Conservation (phyloP, 129 eudicot genomes). For the Ambrosia trifida region DNA sequence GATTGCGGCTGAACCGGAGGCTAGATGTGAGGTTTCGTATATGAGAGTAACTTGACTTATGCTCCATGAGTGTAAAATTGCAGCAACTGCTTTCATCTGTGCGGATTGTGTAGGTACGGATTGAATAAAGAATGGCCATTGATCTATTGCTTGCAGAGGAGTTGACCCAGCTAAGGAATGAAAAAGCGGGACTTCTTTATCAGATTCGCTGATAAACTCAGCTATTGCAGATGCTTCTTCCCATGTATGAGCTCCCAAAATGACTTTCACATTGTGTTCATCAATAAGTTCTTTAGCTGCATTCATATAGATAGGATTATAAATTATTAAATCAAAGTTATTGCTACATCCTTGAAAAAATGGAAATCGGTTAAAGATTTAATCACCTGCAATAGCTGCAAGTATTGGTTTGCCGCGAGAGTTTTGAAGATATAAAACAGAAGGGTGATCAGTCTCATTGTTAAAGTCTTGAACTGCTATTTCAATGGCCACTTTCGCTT, state of each 20-base stretch:
- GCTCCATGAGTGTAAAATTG: slow-evolving; percentile 39
- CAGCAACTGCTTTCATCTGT: slow-evolving; percentile 54
- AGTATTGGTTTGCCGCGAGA: slow-evolving; percentile 34
- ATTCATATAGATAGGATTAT: no score
- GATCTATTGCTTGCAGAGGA: slow-evolving; percentile 31
- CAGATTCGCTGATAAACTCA: slow-evolving; percentile 29
- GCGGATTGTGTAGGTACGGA: slow-evolving; percentile 27
- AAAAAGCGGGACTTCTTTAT: slow-evolving; percentile 30
- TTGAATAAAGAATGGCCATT: slow-evolving; percentile 41
- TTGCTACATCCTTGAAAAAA: no score
- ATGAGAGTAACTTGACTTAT: slow-evolving; percentile 29
- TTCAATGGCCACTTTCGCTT: slow-evolving; percentile 48
- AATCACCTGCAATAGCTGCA: slow-evolving; percentile 53
- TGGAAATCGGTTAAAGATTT: no score
- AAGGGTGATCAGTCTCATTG: slow-evolving; percentile 17
- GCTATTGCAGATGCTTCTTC: slow-evolving; percentile 47
- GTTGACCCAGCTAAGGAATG: slow-evolving; percentile 38
- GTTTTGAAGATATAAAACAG: slow-evolving; percentile 22
- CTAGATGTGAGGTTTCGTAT: slow-evolving; percentile 31
- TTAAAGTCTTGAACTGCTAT: slow-evolving; percentile 45
- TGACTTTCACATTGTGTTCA: slow-evolving; percentile 36
- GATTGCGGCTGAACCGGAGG: slow-evolving; percentile 14
- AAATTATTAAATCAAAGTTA: no score
- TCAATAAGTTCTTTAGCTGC: slow-evolving; percentile 26
- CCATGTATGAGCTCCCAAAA: slow-evolving; percentile 56